Base-by-base conservation (phyloP, 805 yeast species). In the Pichia deserticola region DNA sequence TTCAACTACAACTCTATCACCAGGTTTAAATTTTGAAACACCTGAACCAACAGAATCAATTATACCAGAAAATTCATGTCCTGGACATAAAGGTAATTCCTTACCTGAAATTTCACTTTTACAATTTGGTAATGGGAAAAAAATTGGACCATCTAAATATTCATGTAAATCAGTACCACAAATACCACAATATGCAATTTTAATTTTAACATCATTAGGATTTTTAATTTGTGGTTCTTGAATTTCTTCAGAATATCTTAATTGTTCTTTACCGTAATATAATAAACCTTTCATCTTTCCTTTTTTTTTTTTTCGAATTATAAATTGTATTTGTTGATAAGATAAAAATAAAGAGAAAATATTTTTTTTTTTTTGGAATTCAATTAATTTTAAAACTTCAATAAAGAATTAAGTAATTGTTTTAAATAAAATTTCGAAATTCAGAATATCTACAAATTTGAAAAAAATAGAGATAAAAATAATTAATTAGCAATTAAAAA, bases 81-180 rank as follows among this genome's bases (percentile, higher is more conserved):
- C 86, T 66, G 64, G 63, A 51, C 65, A 61, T 7, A 58, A 29
- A n/a, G 64, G 64, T 32, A 72, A 58, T 41, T 62, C 59, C 20
- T 65, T 59, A 8, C 72, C 73, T 1, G 76, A 71, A 15, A 77
- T 60, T 37, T 65, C 66, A 49, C 56, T 56, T 7, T 37, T 38
- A 20, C 56, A 57, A 10, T 15, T 40, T 8, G 51, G 47, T 63
- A 66, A 25, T 20, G 50, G 73, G 64, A 79, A 78, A 60, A 82
- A 79, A 49, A 78, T 77, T 9, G 87, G 85, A 0, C 82, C 84
- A 30, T 75, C 79, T 30, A 66, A 55, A 55, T 70, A 80, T 60
- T 82, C 81, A 55, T 79, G 82, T 38, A 80, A 63, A 60, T 80
- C 85, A 1, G 82, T 72, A 30, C 86, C 86, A 57, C 86, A 81